phyloP scores from a whole-genome alignment of 2,329 filamentous ascomycete genomes.

The Aspergillus neotritici region DNA sequence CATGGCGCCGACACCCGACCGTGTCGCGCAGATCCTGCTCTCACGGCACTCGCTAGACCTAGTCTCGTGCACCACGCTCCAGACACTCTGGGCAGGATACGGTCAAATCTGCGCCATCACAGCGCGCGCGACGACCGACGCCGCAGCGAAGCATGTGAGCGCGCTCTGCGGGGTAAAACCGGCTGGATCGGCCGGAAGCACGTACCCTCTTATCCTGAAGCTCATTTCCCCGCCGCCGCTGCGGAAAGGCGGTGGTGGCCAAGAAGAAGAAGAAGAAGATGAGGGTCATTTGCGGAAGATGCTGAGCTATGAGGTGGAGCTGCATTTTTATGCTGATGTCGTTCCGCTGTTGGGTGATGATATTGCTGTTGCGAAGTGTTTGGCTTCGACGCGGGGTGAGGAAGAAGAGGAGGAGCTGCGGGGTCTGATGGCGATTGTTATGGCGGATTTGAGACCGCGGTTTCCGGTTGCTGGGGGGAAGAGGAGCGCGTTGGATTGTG shows the following conservation, averaged over 20 bases:
- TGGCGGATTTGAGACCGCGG: conserved; percentile 50
- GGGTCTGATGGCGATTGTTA: conserved; percentile 48
- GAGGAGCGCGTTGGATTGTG: conserved; percentile 38
- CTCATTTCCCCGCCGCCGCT: conserved; percentile 50
- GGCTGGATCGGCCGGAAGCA: conserved; percentile 7
- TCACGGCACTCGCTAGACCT: conserved; percentile 25
- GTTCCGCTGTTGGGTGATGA: conserved; percentile 44
- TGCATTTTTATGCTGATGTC: conserved; percentile 57
- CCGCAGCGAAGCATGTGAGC: conserved; percentile 19
- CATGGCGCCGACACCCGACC: conserved; percentile 15
- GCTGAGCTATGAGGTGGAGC: conserved; percentile 62
- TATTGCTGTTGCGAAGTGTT: conserved; percentile 48
- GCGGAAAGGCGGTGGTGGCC: conserved; percentile 11
- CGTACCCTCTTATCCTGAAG: conserved; percentile 50
- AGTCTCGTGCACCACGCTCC: conserved; percentile 28
- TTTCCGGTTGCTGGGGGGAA: conserved; percentile 50
- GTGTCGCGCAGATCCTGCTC: conserved; percentile 24
- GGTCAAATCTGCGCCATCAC: conserved; percentile 52
- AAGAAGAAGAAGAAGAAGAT: conserved; percentile 31
- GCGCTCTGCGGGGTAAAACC: conserved; percentile 19
- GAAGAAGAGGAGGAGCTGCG: conserved; percentile 21
- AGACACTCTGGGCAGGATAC: conserved; percentile 46
- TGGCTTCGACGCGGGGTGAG: conserved; percentile 40
- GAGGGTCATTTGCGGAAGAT: conserved; percentile 63
- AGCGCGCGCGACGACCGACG: conserved; percentile 33